Conservation (phyloP, 2,329 filamentous ascomycete species). For the Clonostachys byssicola region DNA sequence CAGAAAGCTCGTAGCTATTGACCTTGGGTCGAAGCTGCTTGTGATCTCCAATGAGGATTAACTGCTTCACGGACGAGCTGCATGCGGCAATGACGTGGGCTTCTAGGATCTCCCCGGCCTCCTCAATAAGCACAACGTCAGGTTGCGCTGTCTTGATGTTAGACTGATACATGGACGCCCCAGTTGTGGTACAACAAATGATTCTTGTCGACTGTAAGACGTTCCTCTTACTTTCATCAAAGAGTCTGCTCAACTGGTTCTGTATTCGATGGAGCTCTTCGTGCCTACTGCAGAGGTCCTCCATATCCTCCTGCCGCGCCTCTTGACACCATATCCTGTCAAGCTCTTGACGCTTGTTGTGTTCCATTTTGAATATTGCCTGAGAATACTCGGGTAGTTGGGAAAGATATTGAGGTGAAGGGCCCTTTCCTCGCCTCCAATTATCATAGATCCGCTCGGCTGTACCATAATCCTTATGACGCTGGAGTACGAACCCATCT, state of each 20-base stretch:
- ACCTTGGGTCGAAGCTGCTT: conserved; percentile 68
- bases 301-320: conserved; percentile 45
- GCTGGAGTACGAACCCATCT: conserved; percentile 41
- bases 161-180: conserved; percentile 56
- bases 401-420: neutral
- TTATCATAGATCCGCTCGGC: conserved; percentile 8
- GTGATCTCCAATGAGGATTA: conserved; percentile 71
- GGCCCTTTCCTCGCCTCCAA: conserved; percentile 8
- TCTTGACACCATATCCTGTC: conserved; percentile 34
- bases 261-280: conserved; percentile 35
- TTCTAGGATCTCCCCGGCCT: conserved; percentile 71
- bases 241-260: conserved; percentile 33
- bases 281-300: conserved; percentile 28
- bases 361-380: conserved; percentile 20
- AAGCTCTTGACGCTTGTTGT: conserved; percentile 24
- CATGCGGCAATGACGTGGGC: conserved; percentile 58
- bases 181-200: conserved; percentile 70
- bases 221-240: conserved; percentile 30
- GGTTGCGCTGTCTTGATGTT: conserved; percentile 50
- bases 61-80: conserved; percentile 48
- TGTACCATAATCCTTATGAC: conserved; percentile 34
- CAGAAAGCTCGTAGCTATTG: conserved; percentile 53
- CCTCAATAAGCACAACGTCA: conserved; percentile 63
- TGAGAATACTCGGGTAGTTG: no score
- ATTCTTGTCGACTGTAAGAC: conserved; percentile 52